Evolutionary conservation across 257 asterid genomes (phyloP).

Genomic region (Solanum chmielewskii): DNA sequence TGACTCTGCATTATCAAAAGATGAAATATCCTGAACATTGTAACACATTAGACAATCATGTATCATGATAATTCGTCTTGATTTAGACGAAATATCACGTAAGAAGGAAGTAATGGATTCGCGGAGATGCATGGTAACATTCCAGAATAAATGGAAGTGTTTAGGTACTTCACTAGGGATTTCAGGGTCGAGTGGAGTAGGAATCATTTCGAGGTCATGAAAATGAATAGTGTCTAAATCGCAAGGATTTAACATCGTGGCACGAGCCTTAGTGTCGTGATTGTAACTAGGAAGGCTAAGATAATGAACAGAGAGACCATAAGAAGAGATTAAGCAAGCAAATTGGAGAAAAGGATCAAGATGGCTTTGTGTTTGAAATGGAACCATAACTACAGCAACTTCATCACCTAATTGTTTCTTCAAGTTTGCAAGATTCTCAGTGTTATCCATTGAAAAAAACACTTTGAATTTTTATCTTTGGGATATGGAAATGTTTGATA

Average conservation of each 20-base stretch:
- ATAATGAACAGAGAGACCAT: not conserved
- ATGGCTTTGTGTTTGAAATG: not conserved
- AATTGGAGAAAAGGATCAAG: not conserved
- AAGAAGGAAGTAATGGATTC: not conserved
- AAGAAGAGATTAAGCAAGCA: not conserved
- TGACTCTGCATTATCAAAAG: not conserved
- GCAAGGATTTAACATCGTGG: not conserved
- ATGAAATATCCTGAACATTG: not conserved
- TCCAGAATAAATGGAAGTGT: not conserved
- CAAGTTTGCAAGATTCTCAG: not conserved
- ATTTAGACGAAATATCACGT: not conserved
- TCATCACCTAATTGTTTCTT: not conserved
- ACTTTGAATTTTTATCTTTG: too few species aligned
- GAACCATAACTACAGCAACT: not conserved
- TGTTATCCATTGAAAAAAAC: not conserved
- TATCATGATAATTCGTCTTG: not conserved
- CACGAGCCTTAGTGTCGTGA: not conserved
- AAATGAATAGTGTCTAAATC: not conserved
- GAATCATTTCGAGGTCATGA: not conserved
- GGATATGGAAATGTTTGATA: not conserved
- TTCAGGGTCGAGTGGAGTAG: not conserved
- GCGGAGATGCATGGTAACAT: not conserved
- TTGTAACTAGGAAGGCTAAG: not conserved
- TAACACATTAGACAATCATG: not conserved
- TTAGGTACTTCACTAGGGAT: not conserved